Evolutionary conservation across 495 filamentous ascomycete species (phyloP).

Genomic region (Penicillium cataractarum): DNA sequence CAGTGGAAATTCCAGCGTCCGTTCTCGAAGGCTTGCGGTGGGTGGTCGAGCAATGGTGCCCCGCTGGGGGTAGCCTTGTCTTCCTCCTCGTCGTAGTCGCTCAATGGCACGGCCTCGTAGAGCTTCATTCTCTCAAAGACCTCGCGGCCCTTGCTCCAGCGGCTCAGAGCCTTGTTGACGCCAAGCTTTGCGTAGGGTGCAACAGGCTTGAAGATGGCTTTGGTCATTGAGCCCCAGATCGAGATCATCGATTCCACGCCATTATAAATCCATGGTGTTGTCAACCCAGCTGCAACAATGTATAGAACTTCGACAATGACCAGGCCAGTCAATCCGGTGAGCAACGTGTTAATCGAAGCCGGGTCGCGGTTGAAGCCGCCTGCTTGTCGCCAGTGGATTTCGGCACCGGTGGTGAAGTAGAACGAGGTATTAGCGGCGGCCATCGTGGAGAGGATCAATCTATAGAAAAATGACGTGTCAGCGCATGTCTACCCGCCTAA

Average conservation of each 20-base stretch:
- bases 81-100: conserved; percentile 31
- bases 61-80: conserved; percentile 23
- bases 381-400: conserved; percentile 47
- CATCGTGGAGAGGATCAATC: conserved; percentile 41
- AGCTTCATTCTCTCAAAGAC: conserved; percentile 29
- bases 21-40: not conserved
- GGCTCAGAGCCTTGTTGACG: conserved; percentile 6
- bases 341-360: conserved; percentile 39
- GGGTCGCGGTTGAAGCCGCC: conserved; percentile 39
- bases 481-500: not conserved
- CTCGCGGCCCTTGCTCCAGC: conserved; percentile 17
- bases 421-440: conserved; percentile 43
- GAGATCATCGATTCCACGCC: conserved; percentile 28
- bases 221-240: conserved; percentile 27
- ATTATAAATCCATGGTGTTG: conserved; percentile 27
- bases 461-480: conserved; percentile 11
- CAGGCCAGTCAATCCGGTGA: conserved; percentile 45
- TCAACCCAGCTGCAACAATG: conserved; percentile 27
- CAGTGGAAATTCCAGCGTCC: not conserved
- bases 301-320: conserved; percentile 37
- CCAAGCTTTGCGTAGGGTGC: not conserved
- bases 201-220: conserved; percentile 18
- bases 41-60: conserved; percentile 20
- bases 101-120: conserved; percentile 24
- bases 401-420: conserved; percentile 40